Evolutionary conservation across 345 rosid genomes (phyloP).

Genomic region (Populus deltoides): DNA sequence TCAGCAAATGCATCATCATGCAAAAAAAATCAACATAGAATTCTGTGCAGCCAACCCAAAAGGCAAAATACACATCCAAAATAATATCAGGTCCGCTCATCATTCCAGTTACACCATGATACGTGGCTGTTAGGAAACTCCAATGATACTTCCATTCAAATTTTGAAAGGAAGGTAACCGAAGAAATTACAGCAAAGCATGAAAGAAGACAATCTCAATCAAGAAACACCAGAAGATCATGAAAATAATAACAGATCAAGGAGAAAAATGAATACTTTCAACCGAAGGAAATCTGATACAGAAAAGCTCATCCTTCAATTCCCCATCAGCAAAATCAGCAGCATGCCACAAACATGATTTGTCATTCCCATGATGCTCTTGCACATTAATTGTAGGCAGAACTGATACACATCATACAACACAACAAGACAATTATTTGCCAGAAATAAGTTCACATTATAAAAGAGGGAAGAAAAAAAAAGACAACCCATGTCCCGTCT

Average conservation of each 20-base stretch:
- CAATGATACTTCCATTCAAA: neutral
- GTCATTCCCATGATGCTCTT: constrained; percentile 69
- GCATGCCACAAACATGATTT: constrained; percentile 81
- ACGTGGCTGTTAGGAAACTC: neutral
- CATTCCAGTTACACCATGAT: neutral
- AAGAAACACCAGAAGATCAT: neutral
- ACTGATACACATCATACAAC: constrained; percentile 27
- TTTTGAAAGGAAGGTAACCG: neutral
- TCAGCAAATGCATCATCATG: no score
- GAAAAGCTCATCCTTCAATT: constrained; percentile 73
- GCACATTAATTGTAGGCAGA: constrained; percentile 46
- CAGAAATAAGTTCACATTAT: neutral
- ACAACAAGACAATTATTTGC: neutral
- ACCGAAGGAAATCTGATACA: constrained; percentile 71
- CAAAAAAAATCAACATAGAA: no score
- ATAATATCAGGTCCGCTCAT: no score
- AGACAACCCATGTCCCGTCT: neutral
- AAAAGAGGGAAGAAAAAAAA: neutral
- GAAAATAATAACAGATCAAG: neutral
- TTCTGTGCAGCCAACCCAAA: no score
- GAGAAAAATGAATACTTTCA: constrained; percentile 49
- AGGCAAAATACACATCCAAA: neutral
- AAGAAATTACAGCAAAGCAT: neutral
- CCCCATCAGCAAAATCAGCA: constrained; percentile 69
- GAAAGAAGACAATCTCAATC: neutral